Conservation (phyloP, 2,329 filamentous ascomycete species). For the Aureobasidium sp. region DNA sequence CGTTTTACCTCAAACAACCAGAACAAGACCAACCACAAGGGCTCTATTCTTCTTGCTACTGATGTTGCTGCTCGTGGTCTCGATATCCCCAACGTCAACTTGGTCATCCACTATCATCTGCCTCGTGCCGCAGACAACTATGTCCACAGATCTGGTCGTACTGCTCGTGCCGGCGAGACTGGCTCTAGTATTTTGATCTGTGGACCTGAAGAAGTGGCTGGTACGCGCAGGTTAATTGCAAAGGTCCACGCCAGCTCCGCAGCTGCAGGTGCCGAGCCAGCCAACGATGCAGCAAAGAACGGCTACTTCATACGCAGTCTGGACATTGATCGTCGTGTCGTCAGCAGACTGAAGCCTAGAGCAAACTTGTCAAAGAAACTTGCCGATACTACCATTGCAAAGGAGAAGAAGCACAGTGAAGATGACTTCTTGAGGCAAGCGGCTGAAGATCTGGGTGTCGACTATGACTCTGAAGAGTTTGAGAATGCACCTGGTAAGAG, state of each 20-base stretch:
- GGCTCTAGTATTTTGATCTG: conserved; percentile 85
- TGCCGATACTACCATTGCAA: conserved; percentile 72
- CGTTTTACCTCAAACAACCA: conserved; percentile 57
- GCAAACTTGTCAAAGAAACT: conserved; percentile 78
- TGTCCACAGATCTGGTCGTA: conserved; percentile 90
- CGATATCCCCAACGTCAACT: conserved; percentile 81
- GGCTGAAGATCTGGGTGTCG: conserved; percentile 86
- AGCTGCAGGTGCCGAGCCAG: conserved; percentile 31
- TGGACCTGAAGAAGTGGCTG: conserved; percentile 79
- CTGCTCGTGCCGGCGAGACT: conserved; percentile 68
- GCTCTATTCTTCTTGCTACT: conserved; percentile 74
- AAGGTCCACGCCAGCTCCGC: conserved; percentile 68
- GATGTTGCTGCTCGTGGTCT: conserved; percentile 88
- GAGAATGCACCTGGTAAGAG: conserved; percentile 50
- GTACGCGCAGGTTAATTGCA: conserved; percentile 71
- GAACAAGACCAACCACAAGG: conserved; percentile 21
- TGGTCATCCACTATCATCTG: conserved; percentile 92
- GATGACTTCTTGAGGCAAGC: conserved; percentile 77
- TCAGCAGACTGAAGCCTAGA: conserved; percentile 66
- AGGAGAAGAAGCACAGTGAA: conserved; percentile 76
- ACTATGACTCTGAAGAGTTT: conserved; percentile 85
- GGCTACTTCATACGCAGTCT: conserved; percentile 68
- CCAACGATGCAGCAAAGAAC: conserved; percentile 40
- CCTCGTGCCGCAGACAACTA: conserved; percentile 88
- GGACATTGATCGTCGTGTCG: conserved; percentile 73